A percentile compares a stretch with the other conserved stretches of the same genome.
These are phyloP conservation scores for Coemansia erecta DNA, from an alignment of 192 early-diverging fungal genomes.

Conservation along the genomic window DNA sequence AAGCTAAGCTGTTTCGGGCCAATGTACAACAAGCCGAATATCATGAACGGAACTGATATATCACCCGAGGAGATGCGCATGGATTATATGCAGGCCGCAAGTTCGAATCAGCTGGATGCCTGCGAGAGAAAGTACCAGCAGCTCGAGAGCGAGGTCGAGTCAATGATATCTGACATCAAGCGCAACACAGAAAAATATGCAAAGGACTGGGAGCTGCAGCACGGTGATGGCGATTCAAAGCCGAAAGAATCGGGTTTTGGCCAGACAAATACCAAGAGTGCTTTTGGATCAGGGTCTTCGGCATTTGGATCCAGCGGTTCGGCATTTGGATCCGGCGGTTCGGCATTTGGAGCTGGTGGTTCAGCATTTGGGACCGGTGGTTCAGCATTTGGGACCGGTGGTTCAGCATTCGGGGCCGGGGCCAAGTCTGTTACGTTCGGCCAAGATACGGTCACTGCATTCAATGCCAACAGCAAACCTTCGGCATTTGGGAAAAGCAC, in stretches of 20 bases:
- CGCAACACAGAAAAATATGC: slow-evolving; percentile 15
- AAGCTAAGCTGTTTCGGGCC: slow-evolving; percentile 60
- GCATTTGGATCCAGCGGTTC: slow-evolving; percentile 1
- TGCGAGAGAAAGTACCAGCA: slow-evolving; percentile 36
- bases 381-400: slow-evolving; percentile 11
- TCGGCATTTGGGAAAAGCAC: slow-evolving; percentile 11
- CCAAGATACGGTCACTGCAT: neutral
- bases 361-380: neutral
- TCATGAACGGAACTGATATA: slow-evolving; percentile 60
- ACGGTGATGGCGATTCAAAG: slow-evolving; percentile 7
- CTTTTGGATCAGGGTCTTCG: neutral
- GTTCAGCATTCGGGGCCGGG: neutral
- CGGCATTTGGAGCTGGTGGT: slow-evolving; percentile 6
- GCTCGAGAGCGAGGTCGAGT: slow-evolving; percentile 15
- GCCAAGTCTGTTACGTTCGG: slow-evolving; percentile 1
- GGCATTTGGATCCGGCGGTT: slow-evolving; percentile 7
- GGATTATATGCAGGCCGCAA: slow-evolving; percentile 35
- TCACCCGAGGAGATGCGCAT: slow-evolving; percentile 64
- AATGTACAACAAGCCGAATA: slow-evolving; percentile 57
- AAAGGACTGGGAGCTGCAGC: slow-evolving; percentile 22
- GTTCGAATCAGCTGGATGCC: slow-evolving; percentile 17
- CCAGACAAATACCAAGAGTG: neutral
- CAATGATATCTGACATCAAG: slow-evolving; percentile 14
- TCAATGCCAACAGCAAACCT: neutral
- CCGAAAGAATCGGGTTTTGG: slow-evolving; percentile 10